Percentiles rank a stretch among this genome's conserved stretches.
Evolutionary conservation across 1,284 basidiomycete species (phyloP).

Genomic region (Stereum hirsutum): DNA sequence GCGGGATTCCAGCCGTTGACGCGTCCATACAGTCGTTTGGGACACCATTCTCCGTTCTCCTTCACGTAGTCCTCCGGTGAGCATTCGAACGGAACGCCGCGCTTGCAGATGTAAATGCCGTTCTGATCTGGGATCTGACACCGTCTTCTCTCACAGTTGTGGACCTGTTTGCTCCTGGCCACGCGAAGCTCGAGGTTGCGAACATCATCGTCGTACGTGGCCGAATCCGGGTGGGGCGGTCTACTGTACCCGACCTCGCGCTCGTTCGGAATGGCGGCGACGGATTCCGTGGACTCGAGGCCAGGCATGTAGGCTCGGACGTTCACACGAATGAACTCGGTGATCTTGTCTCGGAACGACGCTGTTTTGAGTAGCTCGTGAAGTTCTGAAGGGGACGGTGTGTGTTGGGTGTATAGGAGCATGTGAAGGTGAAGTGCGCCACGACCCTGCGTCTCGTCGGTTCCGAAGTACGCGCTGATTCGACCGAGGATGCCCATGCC

Average conservation of each 20-base stretch:
- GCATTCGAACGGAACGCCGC: constrained; percentile 22
- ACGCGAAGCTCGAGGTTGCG: constrained; percentile 3
- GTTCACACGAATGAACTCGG: neutral
- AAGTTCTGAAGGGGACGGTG: neutral
- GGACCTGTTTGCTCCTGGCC: constrained; percentile 20
- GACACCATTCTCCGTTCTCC: constrained; percentile 14
- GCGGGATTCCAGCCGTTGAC: constrained; percentile 22
- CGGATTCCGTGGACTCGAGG: neutral
- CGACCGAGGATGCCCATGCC: constrained; percentile 15
- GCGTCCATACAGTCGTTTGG: constrained; percentile 15
- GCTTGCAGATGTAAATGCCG: constrained; percentile 21
- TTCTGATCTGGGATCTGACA: constrained; percentile 16
- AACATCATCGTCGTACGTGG: neutral
- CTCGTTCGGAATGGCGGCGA: neutral
- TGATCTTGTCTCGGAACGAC: neutral
- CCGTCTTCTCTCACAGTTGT: constrained; percentile 17
- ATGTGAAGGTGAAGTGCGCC: constrained; percentile 21
- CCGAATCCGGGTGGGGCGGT: neutral
- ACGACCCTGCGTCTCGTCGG: constrained; percentile 20
- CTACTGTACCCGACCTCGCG: neutral
- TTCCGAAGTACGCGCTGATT: constrained; percentile 18
- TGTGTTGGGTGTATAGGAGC: constrained; percentile 13
- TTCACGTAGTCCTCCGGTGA: constrained; percentile 14
- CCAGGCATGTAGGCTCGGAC: neutral
- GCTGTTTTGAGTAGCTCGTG: neutral